Conservation (phyloP, 805 yeast species). For the Diddensiella transvaalensis region DNA sequence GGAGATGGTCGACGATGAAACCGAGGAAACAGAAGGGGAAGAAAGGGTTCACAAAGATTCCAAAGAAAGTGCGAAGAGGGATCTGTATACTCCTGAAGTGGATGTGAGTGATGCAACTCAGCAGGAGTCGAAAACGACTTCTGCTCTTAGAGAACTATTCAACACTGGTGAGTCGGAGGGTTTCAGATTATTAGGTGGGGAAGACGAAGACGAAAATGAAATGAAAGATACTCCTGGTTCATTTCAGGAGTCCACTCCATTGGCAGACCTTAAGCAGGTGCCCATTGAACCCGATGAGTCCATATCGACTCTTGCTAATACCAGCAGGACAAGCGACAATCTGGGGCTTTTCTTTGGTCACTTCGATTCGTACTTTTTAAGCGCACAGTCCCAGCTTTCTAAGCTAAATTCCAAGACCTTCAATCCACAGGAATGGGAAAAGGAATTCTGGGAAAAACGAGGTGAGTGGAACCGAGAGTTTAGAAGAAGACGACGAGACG, state of each 20-base stretch:
- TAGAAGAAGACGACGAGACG: conserved; percentile 73
- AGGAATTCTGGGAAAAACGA: conserved; percentile 78
- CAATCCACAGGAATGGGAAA: conserved; percentile 53
- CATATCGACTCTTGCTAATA: not conserved
- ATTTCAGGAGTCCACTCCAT: not conserved
- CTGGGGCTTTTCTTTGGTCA: conserved; percentile 72
- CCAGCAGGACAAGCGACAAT: conserved; percentile 1
- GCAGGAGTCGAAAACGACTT: conserved; percentile 2
- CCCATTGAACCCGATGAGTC: not conserved
- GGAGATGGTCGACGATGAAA: conserved; percentile 4
- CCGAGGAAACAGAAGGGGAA: conserved; percentile 5
- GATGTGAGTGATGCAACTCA: conserved; percentile 2
- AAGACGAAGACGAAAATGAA: conserved; percentile 15
- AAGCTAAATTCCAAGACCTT: conserved; percentile 26
- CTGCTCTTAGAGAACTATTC: conserved; percentile 21
- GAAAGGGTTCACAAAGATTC: conserved; percentile 11
- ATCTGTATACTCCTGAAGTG: conserved; percentile 4
- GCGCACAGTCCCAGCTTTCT: conserved; percentile 76
- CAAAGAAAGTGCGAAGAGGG: conserved; percentile 8
- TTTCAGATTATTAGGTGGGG: conserved; percentile 23
- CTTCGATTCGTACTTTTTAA: conserved; percentile 77
- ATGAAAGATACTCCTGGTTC: conserved; percentile 1
- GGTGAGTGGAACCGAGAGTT: conserved; percentile 76
- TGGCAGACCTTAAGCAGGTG: not conserved
- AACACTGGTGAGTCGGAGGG: conserved; percentile 14